These are phyloP conservation scores for Microcos paniculata DNA, from an alignment of 345 rosid species.

Conservation along the genomic window DNA sequence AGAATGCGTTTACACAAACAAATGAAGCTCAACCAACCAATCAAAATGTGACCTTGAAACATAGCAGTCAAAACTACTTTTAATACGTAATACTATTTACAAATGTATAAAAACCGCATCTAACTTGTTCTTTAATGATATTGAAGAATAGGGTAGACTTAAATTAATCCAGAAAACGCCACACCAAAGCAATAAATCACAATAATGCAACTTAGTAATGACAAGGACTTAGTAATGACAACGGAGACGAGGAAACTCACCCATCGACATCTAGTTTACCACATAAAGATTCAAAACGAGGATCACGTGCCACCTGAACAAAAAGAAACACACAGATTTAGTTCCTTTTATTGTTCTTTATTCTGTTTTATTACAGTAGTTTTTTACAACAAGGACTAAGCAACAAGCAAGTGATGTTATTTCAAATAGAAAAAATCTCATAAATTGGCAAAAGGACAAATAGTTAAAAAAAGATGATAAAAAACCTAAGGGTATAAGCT, in stretches of 20 bases:
- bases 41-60: too few relatives aligned
- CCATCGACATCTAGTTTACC: too few relatives aligned
- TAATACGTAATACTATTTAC: too few relatives aligned
- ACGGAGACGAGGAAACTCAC: slow-evolving; percentile 25
- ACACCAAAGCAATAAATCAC: neutral
- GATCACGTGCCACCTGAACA: slow-evolving; percentile 65
- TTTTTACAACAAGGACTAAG: neutral
- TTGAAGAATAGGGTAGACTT: neutral
- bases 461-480: too few relatives aligned
- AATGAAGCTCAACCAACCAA: too few relatives aligned
- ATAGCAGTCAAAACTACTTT: too few relatives aligned
- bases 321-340: neutral
- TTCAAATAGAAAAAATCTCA: too few relatives aligned
- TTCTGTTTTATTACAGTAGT: neutral
- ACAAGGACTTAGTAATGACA: too few relatives aligned
- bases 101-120: neutral
- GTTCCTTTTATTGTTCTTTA: neutral
- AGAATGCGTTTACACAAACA: neutral
- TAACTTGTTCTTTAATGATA: neutral
- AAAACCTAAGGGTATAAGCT: too few relatives aligned
- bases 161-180: neutral
- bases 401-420: neutral
- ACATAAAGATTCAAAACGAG: slow-evolving; percentile 69
- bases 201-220: neutral
- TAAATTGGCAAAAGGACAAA: too few relatives aligned